These are phyloP conservation scores for Moricandia arvensis DNA, from an alignment of 345 rosid genomes.

Conservation along the genomic window DNA sequence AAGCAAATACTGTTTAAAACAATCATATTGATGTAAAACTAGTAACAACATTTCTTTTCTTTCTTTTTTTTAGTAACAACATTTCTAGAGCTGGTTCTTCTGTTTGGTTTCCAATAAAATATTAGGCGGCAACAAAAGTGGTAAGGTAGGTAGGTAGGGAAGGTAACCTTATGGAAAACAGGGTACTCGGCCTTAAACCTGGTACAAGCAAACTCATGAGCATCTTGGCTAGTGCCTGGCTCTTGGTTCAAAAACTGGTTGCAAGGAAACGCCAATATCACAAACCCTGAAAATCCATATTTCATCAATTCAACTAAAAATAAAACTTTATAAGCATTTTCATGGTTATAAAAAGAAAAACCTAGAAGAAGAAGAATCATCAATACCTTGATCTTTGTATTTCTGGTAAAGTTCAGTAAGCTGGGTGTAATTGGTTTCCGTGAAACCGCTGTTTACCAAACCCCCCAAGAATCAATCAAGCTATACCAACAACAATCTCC, in stretches of 20 bases:
- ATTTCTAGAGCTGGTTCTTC: background rate
- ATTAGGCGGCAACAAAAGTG: background rate
- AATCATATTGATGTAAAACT: background rate
- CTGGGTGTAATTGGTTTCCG: constrained; percentile 81
- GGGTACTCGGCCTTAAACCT: constrained; percentile 88
- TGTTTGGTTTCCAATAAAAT: background rate
- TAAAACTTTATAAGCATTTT: background rate
- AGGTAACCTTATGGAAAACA: constrained; percentile 66
- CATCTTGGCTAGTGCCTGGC: constrained; percentile 72
- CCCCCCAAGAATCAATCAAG: background rate
- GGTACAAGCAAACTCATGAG: constrained; percentile 73
- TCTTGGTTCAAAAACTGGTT: constrained; percentile 88
- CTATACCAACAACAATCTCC: background rate
- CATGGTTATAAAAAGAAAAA: background rate
- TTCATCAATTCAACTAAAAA: background rate
- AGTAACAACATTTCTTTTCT: background rate
- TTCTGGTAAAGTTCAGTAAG: constrained; percentile 63
- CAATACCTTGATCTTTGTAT: constrained; percentile 68
- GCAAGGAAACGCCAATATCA: constrained; percentile 88
- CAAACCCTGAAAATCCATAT: constrained; percentile 51
- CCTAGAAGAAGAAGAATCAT: background rate
- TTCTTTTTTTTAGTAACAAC: background rate
- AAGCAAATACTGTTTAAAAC: background rate
- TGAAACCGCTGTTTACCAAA: constrained; percentile 58
- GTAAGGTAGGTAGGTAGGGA: background rate